Evolutionary conservation across 805 yeast species (phyloP), one percentile per base, ranked within the genome.

Genomic region (Kluyveromyces aestuarii): DNA sequence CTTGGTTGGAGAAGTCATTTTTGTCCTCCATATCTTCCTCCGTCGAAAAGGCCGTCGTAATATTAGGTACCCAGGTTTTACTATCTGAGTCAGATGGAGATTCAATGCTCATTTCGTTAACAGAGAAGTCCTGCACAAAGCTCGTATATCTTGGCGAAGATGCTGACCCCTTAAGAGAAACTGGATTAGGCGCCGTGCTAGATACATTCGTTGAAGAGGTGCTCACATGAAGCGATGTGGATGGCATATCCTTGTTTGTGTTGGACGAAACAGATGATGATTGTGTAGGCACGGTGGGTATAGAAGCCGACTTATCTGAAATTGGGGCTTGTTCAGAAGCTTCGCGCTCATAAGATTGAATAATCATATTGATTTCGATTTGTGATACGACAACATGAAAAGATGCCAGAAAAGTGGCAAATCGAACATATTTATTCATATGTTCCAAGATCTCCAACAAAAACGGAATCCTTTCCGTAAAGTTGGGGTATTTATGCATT

Each of bases 321-420:
- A 11, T 7, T 19, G 8, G 10, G 7, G 14, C 18, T 9, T 19
- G 30, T 43, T 43, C 45, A 27, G 35, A 16, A 19, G 13, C 19
- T 43, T 30, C 36, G 16, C 39, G 45, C 36, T 30, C 37, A 37
- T 50, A 44, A 46, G 50, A 47, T 39, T 54, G 56, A 36, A 42
- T 49, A 6, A 49, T 42, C 33, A 55, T 48, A 25, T 55, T 54
- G 40, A 48, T 52, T 18, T 52, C 25, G 35, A 62, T 52, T 49
- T 63, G 67, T 14, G 48, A 48, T 5, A 57, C 44, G 11, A 63
- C 60, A 25, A 64, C 55, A 50, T 64, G 66, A 47, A 61, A 63
- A n/a, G 66, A 61, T 10, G 61, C 48, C 38, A 56, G 54, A 45
- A 57, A 57, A 37, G 55, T 43, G 16, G 55, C 42, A 43, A 52